Conservation (phyloP, 495 filamentous ascomycete genomes). For the Aspergillus bertholletiae region DNA sequence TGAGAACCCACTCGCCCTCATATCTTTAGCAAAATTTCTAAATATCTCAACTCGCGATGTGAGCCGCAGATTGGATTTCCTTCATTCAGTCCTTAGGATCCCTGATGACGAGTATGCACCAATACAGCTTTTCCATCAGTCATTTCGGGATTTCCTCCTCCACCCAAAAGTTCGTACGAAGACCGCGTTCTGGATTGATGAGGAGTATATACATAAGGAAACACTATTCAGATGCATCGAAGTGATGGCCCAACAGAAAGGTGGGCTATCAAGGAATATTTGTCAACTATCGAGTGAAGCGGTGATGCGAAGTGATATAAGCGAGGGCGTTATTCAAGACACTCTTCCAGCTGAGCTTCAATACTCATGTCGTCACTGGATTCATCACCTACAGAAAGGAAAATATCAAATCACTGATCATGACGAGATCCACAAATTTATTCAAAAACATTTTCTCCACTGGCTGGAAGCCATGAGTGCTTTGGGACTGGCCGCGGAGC, state of each 20-base stretch:
- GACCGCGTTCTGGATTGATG: slow-evolving; percentile 13
- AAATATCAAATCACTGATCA: not conserved
- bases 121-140: slow-evolving; percentile 11
- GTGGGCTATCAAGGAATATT: not conserved
- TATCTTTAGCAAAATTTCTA: slow-evolving; percentile 25
- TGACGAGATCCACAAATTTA: not conserved
- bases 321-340: not conserved
- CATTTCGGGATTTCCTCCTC: slow-evolving; percentile 22
- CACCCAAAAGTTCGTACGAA: not conserved
- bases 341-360: not conserved
- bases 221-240: not conserved
- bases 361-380: not conserved
- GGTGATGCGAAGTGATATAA: not conserved
- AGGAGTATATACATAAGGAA: slow-evolving; percentile 6
- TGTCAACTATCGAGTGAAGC: not conserved
- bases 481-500: slow-evolving; percentile 5
- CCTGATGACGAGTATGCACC: not conserved
- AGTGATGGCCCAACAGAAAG: not conserved
- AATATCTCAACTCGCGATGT: slow-evolving; percentile 6
- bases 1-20: slow-evolving; percentile 3
- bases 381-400: not conserved
- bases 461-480: not conserved
- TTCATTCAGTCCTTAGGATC: slow-evolving; percentile 11
- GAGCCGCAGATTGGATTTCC: slow-evolving; percentile 7
- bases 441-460: not conserved